Base-by-base conservation (phyloP, 768 basidiomycete genomes). In the Boletus subcaerulescens region DNA sequence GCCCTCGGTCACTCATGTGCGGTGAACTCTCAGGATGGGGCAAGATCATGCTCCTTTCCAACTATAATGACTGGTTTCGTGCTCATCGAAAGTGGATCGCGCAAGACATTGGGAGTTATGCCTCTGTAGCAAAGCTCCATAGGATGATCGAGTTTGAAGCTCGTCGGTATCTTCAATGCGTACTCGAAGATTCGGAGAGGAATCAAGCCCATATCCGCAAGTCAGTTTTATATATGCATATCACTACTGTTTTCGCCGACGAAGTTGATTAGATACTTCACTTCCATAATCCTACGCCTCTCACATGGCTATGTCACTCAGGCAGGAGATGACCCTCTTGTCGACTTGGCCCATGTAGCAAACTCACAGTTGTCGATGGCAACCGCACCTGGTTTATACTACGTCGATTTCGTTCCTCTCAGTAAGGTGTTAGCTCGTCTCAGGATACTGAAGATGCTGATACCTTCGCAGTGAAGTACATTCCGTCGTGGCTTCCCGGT, bases 281-380 rank as follows among this genome's bases (percentile, higher is more conserved):
- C 29, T 22, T 58, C 73, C 2, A 60, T 73, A 11, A 66, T 72
- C 12, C 65, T 77, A 32, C 70, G 68, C 39, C 61, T 75, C 17
- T 68, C 69, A 0, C 78, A 79, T 55, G 78, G 78, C 0, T 74
- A 77, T 50, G 64, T 73, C 8, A 68, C 74, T 17, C 51, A 63
- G 46, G 48, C 64, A 3, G 68, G 66, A 18, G 60, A 76, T 12
- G 77, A 80, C 35, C 70, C 67, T 44, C 73, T 76, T 47, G 61
- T 76, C 41, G 53, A 55, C 4, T 49, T 71, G 13, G 72, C 67
- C 4, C 58, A 72, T 7, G 45, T 56, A 18, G 69, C 71, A 36
- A 58, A 67, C 47, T 56, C 52, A 14, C 62, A 59, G 12, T 35
- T 75, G 4, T 60, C 64, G 18, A 35, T 38, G 46, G 44, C 53